A percentile compares a stretch with the other conserved stretches of the same genome.
Conservation (phyloP, 73 alveolate species). For the Stentor coeruleus region DNA sequence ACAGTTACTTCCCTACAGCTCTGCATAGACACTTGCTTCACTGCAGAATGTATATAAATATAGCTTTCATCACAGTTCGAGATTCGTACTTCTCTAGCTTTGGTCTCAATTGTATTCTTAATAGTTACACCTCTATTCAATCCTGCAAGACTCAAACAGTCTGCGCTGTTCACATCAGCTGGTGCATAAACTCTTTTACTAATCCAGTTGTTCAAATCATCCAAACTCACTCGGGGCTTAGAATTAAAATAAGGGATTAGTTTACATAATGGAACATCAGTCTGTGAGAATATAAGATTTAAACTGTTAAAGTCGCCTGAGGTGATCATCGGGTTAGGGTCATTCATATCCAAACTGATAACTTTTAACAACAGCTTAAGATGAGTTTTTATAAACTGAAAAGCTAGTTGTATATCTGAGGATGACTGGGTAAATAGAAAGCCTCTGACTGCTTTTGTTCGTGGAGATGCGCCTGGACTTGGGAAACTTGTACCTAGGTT, state of each 20-base stretch:
- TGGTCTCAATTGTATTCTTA: constrained; percentile 53
- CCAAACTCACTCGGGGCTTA: constrained; percentile 56
- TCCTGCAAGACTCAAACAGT: constrained; percentile 45
- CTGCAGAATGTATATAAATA: constrained; percentile 77
- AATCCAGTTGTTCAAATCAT: constrained; percentile 51
- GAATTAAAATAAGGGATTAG: constrained; percentile 56
- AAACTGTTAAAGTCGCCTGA: constrained; percentile 11
- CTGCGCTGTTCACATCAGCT: constrained; percentile 44
- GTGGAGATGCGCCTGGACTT: constrained; percentile 19
- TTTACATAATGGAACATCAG: constrained; percentile 28
- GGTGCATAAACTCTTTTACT: constrained; percentile 32
- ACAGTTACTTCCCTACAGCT: constrained; percentile 77
- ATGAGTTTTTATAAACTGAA: constrained; percentile 16
- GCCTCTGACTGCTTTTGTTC: constrained; percentile 24
- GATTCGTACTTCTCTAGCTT: constrained; percentile 67
- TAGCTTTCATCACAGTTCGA: constrained; percentile 81
- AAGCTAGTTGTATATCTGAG: constrained; percentile 6
- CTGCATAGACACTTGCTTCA: constrained; percentile 49
- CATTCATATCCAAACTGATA: not conserved
- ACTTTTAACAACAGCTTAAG: constrained; percentile 7
- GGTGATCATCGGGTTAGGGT: not conserved
- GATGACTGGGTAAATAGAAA: constrained; percentile 27
- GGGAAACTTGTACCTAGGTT: not conserved
- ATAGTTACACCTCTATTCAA: constrained; percentile 81
- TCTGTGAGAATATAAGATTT: not conserved